phyloP scores from a whole-genome alignment of 768 basidiomycete genomes.

The Psilocybe azurescens region DNA sequence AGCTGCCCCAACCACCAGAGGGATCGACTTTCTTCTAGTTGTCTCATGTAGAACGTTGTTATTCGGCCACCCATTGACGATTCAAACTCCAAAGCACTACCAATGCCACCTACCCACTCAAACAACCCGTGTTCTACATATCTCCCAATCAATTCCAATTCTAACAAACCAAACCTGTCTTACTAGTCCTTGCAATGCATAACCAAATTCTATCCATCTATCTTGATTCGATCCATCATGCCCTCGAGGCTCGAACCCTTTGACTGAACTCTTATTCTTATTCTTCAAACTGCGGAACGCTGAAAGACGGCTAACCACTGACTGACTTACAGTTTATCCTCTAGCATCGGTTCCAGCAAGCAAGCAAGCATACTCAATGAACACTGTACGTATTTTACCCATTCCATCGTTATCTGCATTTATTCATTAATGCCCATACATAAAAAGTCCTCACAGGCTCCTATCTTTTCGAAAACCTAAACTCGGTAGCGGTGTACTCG shows the following conservation, averaged over 20 bases:
- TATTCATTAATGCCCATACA: no score
- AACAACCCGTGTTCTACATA: no score
- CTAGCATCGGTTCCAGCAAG: no score
- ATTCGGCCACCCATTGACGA: neutral
- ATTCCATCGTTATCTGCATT: no score
- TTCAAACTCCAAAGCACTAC: no score
- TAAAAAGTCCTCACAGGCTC: no score
- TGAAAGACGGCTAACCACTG: neutral
- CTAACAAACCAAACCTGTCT: slow-evolving; percentile 7
- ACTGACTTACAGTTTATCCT: no score
- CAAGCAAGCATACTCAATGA: no score
- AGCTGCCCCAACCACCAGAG: slow-evolving; percentile 94
- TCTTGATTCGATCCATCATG: neutral
- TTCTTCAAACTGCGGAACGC: neutral
- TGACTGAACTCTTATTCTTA: neutral
- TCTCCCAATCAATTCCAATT: neutral
- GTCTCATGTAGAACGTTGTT: neutral
- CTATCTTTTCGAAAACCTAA: no score
- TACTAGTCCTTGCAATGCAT: slow-evolving; percentile 7
- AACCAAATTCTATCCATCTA: neutral
- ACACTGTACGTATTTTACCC: no score
- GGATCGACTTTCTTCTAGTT: slow-evolving; percentile 65
- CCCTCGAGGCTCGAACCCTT: no score
- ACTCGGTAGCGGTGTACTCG: no score
- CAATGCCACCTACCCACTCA: neutral